phyloP scores from a whole-genome alignment of 805 yeast genomes.

The Lachancea waltii region DNA sequence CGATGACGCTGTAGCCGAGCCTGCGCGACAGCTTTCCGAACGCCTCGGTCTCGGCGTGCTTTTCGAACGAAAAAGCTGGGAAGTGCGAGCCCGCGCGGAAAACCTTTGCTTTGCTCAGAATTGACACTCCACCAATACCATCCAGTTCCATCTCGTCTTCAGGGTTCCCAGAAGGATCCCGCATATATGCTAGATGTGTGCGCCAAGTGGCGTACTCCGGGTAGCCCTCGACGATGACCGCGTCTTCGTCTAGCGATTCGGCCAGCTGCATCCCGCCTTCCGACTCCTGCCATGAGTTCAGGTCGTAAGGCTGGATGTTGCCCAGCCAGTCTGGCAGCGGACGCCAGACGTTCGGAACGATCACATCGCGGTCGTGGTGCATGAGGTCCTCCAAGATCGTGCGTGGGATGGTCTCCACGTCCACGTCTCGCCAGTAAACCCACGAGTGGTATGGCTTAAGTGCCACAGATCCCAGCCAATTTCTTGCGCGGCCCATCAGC shows the following conservation, averaged over 20 bases:
- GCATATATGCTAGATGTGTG: conserved; percentile 88
- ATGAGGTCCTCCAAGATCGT: conserved; percentile 85
- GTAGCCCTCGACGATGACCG: conserved; percentile 95
- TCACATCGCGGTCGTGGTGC: conserved; percentile 86
- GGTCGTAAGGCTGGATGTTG: conserved; percentile 76
- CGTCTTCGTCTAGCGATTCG: conserved; percentile 76
- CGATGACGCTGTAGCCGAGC: conserved; percentile 83
- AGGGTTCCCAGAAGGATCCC: conserved; percentile 94
- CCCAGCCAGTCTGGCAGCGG: conserved; percentile 84
- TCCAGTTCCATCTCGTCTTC: conserved; percentile 89
- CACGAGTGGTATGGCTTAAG: conserved; percentile 87
- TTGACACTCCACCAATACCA: conserved; percentile 97
- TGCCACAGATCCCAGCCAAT: conserved; percentile 86
- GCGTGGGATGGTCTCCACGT: conserved; percentile 84
- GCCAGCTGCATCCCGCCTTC: conserved; percentile 80
- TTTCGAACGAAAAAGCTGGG: conserved; percentile 93
- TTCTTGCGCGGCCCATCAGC: conserved; percentile 91
- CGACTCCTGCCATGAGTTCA: conserved; percentile 81
- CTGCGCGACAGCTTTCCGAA: conserved; percentile 83
- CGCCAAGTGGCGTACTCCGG: conserved; percentile 98
- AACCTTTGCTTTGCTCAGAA: conserved; percentile 78
- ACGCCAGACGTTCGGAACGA: conserved; percentile 93
- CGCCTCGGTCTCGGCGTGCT: conserved; percentile 97
- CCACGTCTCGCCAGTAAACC: conserved; percentile 98
- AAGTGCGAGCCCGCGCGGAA: conserved; percentile 86